Conservation (phyloP, 1,284 basidiomycete genomes). For the Moniliophthora roreri region DNA sequence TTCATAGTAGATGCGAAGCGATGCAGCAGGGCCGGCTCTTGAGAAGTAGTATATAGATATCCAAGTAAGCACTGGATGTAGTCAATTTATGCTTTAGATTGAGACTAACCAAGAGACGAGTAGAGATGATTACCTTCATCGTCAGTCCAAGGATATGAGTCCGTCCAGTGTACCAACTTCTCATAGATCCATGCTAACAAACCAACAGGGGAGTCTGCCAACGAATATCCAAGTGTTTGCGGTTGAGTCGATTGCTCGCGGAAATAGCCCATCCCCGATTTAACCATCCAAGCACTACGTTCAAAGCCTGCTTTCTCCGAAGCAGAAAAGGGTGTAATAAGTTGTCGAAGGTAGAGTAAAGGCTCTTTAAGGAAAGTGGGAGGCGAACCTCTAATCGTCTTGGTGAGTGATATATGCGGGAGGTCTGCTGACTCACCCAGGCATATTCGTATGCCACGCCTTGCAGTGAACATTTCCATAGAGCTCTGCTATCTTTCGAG, state of each 20-base stretch:
- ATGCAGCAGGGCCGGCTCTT: constrained; percentile 42
- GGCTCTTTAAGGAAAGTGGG: constrained; percentile 26
- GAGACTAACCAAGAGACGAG: constrained; percentile 20
- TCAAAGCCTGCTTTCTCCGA: constrained; percentile 35
- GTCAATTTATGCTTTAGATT: constrained; percentile 6
- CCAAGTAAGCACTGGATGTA: constrained; percentile 44
- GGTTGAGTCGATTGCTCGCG: constrained; percentile 47
- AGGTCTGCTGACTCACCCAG: constrained; percentile 24
- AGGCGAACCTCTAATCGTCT: constrained; percentile 20
- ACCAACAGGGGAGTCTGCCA: constrained; percentile 54
- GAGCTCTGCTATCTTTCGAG: constrained; percentile 26
- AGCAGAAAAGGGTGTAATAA: constrained; percentile 29
- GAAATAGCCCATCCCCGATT: constrained; percentile 40
- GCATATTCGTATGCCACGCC: constrained; percentile 41
- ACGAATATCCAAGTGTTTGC: constrained; percentile 52
- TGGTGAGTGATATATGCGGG: not conserved
- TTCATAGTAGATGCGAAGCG: constrained; percentile 43
- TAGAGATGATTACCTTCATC: constrained; percentile 40
- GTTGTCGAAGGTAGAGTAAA: constrained; percentile 25
- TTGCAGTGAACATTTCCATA: constrained; percentile 36
- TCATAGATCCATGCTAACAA: constrained; percentile 60
- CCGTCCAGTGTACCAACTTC: constrained; percentile 49
- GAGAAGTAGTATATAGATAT: constrained; percentile 50
- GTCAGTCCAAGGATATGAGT: constrained; percentile 49
- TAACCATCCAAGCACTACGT: constrained; percentile 29